Base-by-base conservation (phyloP, 495 filamentous ascomycete genomes). In the Parachaetomium inaequale region DNA sequence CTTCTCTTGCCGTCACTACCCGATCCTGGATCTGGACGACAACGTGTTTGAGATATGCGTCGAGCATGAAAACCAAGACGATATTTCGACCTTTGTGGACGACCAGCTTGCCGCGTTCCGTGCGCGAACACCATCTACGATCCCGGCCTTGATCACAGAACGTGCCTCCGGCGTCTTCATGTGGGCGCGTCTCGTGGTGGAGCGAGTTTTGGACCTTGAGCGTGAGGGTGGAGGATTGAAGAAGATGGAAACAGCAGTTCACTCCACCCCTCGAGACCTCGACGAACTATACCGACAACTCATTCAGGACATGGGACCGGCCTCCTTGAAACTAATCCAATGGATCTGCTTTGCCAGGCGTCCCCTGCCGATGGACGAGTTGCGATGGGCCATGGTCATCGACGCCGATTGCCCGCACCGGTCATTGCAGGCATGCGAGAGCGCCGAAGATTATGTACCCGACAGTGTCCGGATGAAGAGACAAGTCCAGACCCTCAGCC, bases 1-100 rank as follows among this genome's bases (percentile, higher is more conserved):
- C 54, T 74, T 76, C 31, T 68, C 71, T 21, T 77, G 76, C 60
- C 75, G 75, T 1, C 70, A 74, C 54, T 75, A 71, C 54, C 75
- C 75, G 12, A 59, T 73, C 11, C 42, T 72, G 11, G 47, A 47
- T 26, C 46, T 69, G 11, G 60, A 72, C 32, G 65, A 26, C 11
- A 38, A 64, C 5, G 58, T 36, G 10, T 54, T 67, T n/a, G 61
- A 70, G 43, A 66, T 77, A 5, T 64, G 57, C 52, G 26, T 69
- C 3, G 72, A 72, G 51, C 15, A 69, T 0, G 60, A 73, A 40
- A 77, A 78, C 49, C 1, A 45, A 3, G 2, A 51, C 3, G 71
- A 75, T 53, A 76, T 78, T 40, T 40, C 29, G 28, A 63, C 59
- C 0, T 77, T 75, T 52, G 69, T 77, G 6, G 45, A 61, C 11